Conservation (phyloP, 2,329 filamentous ascomycete genomes). For the Nannizzia gypsea region DNA sequence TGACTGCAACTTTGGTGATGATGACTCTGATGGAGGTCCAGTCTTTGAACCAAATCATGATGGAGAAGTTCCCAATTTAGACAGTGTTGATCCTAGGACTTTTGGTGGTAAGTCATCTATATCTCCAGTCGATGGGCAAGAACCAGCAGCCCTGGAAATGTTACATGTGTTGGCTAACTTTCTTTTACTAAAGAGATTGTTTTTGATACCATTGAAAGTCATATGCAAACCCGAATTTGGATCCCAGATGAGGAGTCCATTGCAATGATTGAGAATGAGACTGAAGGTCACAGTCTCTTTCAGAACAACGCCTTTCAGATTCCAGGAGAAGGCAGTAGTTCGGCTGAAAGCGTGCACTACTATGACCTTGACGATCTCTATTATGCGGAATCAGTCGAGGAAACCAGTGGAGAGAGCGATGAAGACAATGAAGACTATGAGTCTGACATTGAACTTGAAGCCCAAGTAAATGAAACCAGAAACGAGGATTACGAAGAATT, state of each 20-base stretch:
- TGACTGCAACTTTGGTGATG: constrained; percentile 10
- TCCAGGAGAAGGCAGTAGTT: background rate
- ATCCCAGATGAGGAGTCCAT: background rate
- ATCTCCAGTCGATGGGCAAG: background rate
- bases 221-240: background rate
- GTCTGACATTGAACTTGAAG: background rate
- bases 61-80: background rate
- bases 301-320: background rate
- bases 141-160: background rate
- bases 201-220: background rate
- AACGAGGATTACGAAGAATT: background rate
- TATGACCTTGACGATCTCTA: background rate
- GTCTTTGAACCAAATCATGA: constrained; percentile 1
- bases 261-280: background rate
- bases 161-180: background rate
- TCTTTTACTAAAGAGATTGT: background rate
- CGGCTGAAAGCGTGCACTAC: background rate
- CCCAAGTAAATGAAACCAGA: background rate
- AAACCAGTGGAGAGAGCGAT: background rate
- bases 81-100: background rate
- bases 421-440: background rate
- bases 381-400: background rate
- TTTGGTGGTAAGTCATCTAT: background rate
- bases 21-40: constrained; percentile 10
- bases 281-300: background rate